Conservation (phyloP, 306 rosid genomes). For the Lathyrus oleraceus region DNA sequence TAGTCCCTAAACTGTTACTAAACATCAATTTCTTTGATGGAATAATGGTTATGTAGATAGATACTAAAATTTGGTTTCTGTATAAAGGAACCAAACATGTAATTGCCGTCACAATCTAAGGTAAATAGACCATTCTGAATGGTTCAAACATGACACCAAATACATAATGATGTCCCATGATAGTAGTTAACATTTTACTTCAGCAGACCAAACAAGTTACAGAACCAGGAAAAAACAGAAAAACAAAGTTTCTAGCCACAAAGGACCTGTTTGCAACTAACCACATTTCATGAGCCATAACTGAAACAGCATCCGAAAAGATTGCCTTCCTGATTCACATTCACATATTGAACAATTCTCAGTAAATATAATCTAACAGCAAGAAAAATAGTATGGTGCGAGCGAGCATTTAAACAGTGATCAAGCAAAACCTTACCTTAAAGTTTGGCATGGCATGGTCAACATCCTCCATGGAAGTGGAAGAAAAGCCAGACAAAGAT, state of each 20-base stretch:
- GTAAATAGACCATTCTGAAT: background rate
- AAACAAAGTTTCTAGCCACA: background rate
- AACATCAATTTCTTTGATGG: too few species aligned
- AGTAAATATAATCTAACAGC: slow-evolving; percentile 7
- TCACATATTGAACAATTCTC: slow-evolving; percentile 25
- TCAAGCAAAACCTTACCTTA: slow-evolving; percentile 46
- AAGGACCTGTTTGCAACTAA: slow-evolving; percentile 20
- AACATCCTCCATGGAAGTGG: slow-evolving; percentile 45
- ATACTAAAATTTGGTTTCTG: background rate
- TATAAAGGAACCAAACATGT: background rate
- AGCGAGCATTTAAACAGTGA: background rate
- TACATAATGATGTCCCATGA: too few species aligned
- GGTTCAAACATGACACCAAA: background rate
- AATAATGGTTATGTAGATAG: too few species aligned
- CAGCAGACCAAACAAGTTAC: slow-evolving; percentile 26
- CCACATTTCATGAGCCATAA: background rate
- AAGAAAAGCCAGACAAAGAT: slow-evolving; percentile 32
- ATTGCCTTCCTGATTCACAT: slow-evolving; percentile 51
- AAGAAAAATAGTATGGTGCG: background rate
- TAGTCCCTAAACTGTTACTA: too few species aligned
- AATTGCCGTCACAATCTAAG: background rate
- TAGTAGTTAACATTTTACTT: slow-evolving; percentile 25
- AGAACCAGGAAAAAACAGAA: background rate
- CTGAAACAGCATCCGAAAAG: slow-evolving; percentile 25
- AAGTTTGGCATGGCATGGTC: slow-evolving; percentile 43